Percentiles rank a stretch among this genome's conserved stretches.
These are phyloP conservation scores for Ophiostoma tasmaniense DNA, from an alignment of 2,329 filamentous ascomycete species.

Conservation along the genomic window DNA sequence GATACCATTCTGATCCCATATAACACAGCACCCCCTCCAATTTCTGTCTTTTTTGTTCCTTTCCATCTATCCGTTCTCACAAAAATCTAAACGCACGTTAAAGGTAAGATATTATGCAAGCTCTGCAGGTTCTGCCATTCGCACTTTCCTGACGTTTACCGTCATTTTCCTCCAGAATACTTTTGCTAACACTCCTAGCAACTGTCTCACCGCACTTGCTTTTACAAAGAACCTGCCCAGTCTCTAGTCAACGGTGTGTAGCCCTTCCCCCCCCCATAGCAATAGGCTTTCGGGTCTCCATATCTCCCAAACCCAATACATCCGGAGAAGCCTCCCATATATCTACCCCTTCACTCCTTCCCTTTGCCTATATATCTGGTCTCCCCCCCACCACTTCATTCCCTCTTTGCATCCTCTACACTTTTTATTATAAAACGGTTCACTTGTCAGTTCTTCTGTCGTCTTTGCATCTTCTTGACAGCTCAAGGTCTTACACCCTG, in stretches of 20 bases:
- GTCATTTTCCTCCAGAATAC: neutral
- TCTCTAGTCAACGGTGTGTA: neutral
- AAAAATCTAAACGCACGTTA: no score
- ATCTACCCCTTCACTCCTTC: neutral
- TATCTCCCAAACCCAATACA: neutral
- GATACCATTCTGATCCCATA: no score
- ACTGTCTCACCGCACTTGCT: constrained; percentile 3
- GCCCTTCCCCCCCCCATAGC: neutral
- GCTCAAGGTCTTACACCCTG: neutral
- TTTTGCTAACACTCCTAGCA: neutral
- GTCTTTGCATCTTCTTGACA: constrained; percentile 1
- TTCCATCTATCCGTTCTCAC: no score
- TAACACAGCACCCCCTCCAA: no score
- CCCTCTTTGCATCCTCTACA: neutral
- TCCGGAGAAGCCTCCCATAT: neutral
- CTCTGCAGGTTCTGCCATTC: neutral
- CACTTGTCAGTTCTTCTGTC: constrained; percentile 3
- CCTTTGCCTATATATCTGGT: neutral
- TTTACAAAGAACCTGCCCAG: neutral
- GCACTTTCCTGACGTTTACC: neutral
- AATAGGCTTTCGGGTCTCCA: neutral
- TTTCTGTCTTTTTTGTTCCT: no score
- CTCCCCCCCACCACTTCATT: neutral
- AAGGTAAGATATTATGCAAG: no score
- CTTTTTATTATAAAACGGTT: neutral